Percentiles rank a stretch among this genome's conserved stretches.
These are phyloP conservation scores for Sporothrix euskadiensis DNA, from an alignment of 2,329 filamentous ascomycete species.

Conservation along the genomic window DNA sequence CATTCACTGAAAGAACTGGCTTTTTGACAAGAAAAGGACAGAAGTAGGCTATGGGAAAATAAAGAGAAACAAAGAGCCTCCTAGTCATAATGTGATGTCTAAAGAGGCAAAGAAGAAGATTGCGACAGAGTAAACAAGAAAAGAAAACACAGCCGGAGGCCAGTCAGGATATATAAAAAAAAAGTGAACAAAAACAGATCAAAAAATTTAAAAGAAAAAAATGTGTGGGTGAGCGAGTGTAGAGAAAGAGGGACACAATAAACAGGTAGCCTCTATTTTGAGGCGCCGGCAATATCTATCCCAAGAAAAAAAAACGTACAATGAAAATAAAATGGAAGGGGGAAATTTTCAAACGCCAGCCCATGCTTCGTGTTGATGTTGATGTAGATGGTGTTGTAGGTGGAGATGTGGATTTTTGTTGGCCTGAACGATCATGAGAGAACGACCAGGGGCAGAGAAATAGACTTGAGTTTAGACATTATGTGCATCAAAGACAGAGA, in stretches of 20 bases:
- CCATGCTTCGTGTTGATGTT: slow-evolving; percentile 25
- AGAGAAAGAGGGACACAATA: slow-evolving; percentile 17
- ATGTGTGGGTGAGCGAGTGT: slow-evolving; percentile 20
- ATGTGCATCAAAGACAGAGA: neutral
- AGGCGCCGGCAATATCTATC: neutral
- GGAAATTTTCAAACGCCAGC: slow-evolving; percentile 28
- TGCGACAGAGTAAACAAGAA: neutral
- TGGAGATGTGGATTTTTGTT: neutral
- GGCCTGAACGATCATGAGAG: neutral
- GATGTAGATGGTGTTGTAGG: neutral
- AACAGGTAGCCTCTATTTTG: neutral
- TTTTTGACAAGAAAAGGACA: slow-evolving; percentile 12
- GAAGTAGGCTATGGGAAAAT: neutral
- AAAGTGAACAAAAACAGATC: neutral
- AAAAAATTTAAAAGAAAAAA: neutral
- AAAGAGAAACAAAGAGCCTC: neutral
- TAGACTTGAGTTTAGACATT: slow-evolving; percentile 15
- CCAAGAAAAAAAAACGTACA: neutral
- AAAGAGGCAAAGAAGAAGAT: slow-evolving; percentile 18
- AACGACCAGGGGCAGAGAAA: neutral
- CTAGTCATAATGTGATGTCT: slow-evolving; percentile 6
- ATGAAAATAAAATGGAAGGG: neutral
- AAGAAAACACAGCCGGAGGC: neutral
- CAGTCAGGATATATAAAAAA: slow-evolving; percentile 23
- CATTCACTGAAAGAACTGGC: neutral